A percentile compares a stretch with the other conserved stretches of the same genome.
Evolutionary conservation across 129 eudicot species (phyloP).

Genomic region (Helichrysum umbraculigerum): DNA sequence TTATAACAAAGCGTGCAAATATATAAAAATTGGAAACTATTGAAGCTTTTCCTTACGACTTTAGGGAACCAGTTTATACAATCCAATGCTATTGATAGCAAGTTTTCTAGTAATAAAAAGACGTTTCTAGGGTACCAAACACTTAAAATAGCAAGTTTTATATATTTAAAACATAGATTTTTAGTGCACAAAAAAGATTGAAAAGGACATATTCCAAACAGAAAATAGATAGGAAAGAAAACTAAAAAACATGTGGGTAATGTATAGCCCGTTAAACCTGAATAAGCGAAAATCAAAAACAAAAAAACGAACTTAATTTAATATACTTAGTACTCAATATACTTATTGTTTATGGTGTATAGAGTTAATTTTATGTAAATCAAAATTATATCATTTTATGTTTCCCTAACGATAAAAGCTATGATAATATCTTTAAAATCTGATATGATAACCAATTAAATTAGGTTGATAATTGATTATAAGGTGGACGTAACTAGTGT

Average conservation of each 20-base stretch:
- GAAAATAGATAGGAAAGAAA: neutral
- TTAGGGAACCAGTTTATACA: constrained; percentile 19
- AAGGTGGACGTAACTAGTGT: too few species aligned
- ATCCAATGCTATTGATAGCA: constrained; percentile 18
- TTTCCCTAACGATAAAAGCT: too few species aligned
- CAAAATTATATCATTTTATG: too few species aligned
- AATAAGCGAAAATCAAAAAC: too few species aligned
- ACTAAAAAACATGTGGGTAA: constrained; percentile 8
- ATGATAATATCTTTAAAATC: too few species aligned
- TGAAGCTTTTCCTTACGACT: constrained; percentile 1
- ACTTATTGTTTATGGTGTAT: too few species aligned
- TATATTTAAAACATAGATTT: neutral
- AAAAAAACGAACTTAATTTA: too few species aligned
- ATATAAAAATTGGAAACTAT: neutral
- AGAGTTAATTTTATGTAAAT: too few species aligned
- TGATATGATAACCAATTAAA: too few species aligned
- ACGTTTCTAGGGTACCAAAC: constrained; percentile 30
- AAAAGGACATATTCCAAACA: constrained; percentile 26
- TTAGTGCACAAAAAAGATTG: constrained; percentile 19
- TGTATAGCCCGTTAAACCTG: too few species aligned
- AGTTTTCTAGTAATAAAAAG: constrained; percentile 23
- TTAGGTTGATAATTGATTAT: too few species aligned
- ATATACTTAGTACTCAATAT: too few species aligned
- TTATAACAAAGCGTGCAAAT: neutral
- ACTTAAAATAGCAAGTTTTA: constrained; percentile 19